A percentile compares a stretch with the other conserved stretches of the same genome.
These are phyloP conservation scores for Babesia divergens DNA, from an alignment of 169 alveolate species.

Conservation along the genomic window DNA sequence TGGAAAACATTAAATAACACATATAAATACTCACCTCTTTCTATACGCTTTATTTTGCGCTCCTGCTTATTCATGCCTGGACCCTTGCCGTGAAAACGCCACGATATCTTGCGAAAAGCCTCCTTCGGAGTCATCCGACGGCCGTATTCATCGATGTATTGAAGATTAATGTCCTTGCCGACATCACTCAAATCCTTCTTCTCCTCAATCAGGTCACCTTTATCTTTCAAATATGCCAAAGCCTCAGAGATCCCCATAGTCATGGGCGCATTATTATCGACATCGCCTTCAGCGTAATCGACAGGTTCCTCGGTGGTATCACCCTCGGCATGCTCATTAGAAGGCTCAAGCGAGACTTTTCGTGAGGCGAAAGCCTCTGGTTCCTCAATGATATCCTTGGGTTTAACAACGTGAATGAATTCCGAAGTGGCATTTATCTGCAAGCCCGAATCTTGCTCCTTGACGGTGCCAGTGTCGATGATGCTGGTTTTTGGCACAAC, in stretches of 20 bases:
- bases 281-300: constrained; percentile 10
- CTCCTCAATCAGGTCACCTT: constrained; percentile 68
- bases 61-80: constrained; percentile 76
- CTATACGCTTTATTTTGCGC: constrained; percentile 66
- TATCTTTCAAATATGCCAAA: constrained; percentile 70
- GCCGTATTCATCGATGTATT: constrained; percentile 70
- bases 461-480: constrained; percentile 3
- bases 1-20: not conserved
- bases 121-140: constrained; percentile 76
- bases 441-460: not conserved
- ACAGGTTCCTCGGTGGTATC: not conserved
- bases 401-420: constrained; percentile 41
- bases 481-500: not conserved
- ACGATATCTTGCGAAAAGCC: constrained; percentile 70
- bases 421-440: constrained; percentile 56
- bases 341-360: not conserved
- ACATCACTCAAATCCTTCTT: constrained; percentile 57
- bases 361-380: not conserved
- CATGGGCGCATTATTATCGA: constrained; percentile 50
- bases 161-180: constrained; percentile 65
- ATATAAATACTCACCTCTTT: constrained; percentile 49
- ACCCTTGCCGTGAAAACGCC: constrained; percentile 75
- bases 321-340: not conserved
- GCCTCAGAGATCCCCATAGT: constrained; percentile 72
- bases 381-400: constrained; percentile 20